phyloP scores from a whole-genome alignment of 108 stramenopile genomes.

The Skeletonema potamos region DNA sequence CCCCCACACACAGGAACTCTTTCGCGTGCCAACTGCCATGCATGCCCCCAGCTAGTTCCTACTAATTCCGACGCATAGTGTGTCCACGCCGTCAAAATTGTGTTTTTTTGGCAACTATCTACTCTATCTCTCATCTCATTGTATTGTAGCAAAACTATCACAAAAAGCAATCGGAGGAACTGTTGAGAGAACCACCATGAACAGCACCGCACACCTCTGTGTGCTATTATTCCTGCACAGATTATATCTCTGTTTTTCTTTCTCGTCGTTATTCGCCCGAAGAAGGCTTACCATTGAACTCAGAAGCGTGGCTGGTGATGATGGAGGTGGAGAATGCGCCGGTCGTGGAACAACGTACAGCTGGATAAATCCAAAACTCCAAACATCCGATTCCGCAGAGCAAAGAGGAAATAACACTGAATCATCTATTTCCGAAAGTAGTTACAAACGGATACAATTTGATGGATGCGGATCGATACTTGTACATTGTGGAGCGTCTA shows the following conservation, averaged over 20 bases:
- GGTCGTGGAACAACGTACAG: not conserved
- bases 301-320: not conserved
- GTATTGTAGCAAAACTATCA: no score
- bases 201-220: not conserved
- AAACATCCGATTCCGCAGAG: not conserved
- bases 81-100: no score
- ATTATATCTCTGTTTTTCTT: not conserved
- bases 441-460: slow-evolving; percentile 9
- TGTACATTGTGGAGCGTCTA: not conserved
- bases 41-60: no score
- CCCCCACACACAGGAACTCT: no score
- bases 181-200: no score
- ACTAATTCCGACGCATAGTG: no score
- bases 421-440: not conserved
- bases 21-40: no score
- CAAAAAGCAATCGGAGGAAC: no score
- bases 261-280: not conserved
- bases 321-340: not conserved
- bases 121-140: no score
- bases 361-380: not conserved
- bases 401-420: not conserved
- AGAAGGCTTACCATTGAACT: not conserved
- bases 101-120: no score
- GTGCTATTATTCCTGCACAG: not conserved
- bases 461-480: slow-evolving; percentile 10